Percentiles rank a stretch among this genome's conserved stretches.
These are phyloP conservation scores for Colletotrichum tanaceti DNA, from an alignment of 2,329 filamentous ascomycete species.

Conservation along the genomic window DNA sequence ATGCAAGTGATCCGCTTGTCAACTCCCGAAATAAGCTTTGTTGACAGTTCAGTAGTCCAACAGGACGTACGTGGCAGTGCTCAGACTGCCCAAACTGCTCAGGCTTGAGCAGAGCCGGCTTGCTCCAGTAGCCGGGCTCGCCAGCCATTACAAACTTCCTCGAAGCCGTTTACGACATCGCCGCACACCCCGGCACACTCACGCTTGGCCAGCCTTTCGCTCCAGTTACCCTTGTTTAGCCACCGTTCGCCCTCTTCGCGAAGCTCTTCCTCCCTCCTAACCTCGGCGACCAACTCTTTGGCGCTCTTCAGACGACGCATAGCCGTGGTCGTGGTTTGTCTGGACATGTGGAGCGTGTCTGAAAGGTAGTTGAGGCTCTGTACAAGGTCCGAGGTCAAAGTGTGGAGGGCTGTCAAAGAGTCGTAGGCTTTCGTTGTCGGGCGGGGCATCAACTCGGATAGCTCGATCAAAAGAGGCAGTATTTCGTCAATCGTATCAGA, in stretches of 20 bases:
- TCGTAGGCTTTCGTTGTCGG: conserved; percentile 71
- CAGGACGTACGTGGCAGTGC: not conserved
- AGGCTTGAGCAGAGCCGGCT: conserved; percentile 62
- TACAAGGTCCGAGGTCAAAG: conserved; percentile 78
- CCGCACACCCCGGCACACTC: conserved; percentile 87
- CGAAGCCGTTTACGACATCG: conserved; percentile 92
- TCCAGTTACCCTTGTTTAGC: conserved; percentile 86
- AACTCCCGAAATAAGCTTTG: not conserved
- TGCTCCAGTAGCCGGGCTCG: conserved; percentile 78
- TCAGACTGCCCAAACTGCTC: conserved; percentile 40
- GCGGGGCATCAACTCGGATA: conserved; percentile 75
- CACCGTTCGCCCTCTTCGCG: conserved; percentile 85
- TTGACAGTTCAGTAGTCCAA: not conserved
- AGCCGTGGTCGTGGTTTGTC: conserved; percentile 86
- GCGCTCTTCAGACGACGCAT: conserved; percentile 82
- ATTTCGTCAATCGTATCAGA: conserved; percentile 75
- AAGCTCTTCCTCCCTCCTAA: conserved; percentile 83
- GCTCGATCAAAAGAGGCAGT: conserved; percentile 73
- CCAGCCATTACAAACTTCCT: conserved; percentile 89
- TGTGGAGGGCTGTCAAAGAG: conserved; percentile 76
- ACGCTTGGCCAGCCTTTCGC: conserved; percentile 77
- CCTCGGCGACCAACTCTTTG: conserved; percentile 86
- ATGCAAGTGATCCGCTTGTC: not conserved
- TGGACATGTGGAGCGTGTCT: conserved; percentile 93
- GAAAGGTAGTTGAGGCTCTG: conserved; percentile 86